Conservation (phyloP, 148 eudicot genomes). For the Nepenthes mirabilis region DNA sequence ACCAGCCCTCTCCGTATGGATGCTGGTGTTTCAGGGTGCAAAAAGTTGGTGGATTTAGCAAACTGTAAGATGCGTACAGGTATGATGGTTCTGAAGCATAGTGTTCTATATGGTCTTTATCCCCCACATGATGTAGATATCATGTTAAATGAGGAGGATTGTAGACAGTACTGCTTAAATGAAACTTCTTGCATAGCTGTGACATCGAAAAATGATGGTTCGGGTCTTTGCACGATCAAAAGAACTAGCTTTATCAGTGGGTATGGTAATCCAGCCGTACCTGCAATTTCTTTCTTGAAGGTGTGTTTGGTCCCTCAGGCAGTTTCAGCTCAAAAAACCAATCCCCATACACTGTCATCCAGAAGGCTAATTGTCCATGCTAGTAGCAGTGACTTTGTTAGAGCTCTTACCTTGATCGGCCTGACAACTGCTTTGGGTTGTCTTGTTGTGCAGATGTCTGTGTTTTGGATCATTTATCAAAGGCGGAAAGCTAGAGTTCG, state of each 20-base stretch:
- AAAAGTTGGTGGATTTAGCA: slow-evolving; percentile 36
- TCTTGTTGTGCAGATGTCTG: slow-evolving; percentile 19
- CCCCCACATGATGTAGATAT: slow-evolving; percentile 45
- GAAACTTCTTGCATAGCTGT: slow-evolving; percentile 43
- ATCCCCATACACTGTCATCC: slow-evolving; percentile 14
- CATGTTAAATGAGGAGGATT: slow-evolving; percentile 35
- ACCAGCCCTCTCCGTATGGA: slow-evolving; percentile 13
- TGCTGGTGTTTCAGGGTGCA: slow-evolving; percentile 25
- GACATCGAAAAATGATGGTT: slow-evolving; percentile 53
- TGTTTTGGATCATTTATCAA: slow-evolving; percentile 22
- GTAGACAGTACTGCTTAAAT: slow-evolving; percentile 32
- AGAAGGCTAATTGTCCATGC: slow-evolving; percentile 8
- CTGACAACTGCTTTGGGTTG: slow-evolving; percentile 22
- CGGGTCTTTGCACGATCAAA: slow-evolving; percentile 45
- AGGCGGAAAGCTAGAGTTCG: slow-evolving; percentile 13
- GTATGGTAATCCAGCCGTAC: slow-evolving; percentile 24
- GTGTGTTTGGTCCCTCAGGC: slow-evolving; percentile 56
- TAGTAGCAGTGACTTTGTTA: slow-evolving; percentile 13
- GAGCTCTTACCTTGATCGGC: slow-evolving; percentile 30
- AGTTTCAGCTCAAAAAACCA: slow-evolving; percentile 32
- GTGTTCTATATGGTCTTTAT: slow-evolving; percentile 48
- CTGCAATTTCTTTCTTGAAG: slow-evolving; percentile 39
- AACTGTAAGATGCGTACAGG: slow-evolving; percentile 47
- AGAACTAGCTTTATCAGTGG: slow-evolving; percentile 47
- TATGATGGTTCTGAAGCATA: slow-evolving; percentile 32